phyloP scores from a whole-genome alignment of 2,329 filamentous ascomycete species.

The Claviceps capensis region DNA sequence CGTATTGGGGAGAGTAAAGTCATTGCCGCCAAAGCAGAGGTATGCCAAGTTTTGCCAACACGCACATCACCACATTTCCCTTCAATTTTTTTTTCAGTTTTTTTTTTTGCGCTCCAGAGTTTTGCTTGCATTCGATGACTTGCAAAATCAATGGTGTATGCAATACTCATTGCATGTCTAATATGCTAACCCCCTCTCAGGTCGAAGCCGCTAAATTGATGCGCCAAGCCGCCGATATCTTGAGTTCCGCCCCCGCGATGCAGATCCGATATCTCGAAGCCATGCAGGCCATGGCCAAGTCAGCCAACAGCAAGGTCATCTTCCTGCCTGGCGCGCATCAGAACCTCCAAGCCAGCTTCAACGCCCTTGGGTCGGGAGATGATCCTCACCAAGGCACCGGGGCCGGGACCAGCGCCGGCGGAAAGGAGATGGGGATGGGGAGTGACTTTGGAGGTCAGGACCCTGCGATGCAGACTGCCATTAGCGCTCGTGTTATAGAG shows the following conservation, averaged over 20 bases:
- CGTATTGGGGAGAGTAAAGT: slow-evolving; percentile 97
- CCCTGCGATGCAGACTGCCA: slow-evolving; percentile 59
- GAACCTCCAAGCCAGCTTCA: slow-evolving; percentile 35
- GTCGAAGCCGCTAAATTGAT: slow-evolving; percentile 92
- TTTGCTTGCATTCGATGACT: too few relatives aligned
- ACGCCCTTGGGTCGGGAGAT: slow-evolving; percentile 26
- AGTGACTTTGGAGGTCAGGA: slow-evolving; percentile 40
- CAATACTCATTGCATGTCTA: too few relatives aligned
- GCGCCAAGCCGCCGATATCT: slow-evolving; percentile 85
- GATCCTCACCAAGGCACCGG: slow-evolving; percentile 12
- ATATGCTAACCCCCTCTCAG: slow-evolving; percentile 12
- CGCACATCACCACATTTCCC: background rate
- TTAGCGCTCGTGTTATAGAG: slow-evolving; percentile 73
- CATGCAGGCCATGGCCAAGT: slow-evolving; percentile 98
- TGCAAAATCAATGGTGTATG: too few relatives aligned
- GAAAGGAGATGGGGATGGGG: slow-evolving; percentile 24
- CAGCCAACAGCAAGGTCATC: slow-evolving; percentile 77
- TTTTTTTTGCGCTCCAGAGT: too few relatives aligned
- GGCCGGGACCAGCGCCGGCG: slow-evolving; percentile 34
- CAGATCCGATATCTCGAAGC: slow-evolving; percentile 96
- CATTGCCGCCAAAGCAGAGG: slow-evolving; percentile 87
- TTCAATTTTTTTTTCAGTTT: too few relatives aligned
- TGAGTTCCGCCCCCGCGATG: slow-evolving; percentile 89
- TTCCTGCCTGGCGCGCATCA: slow-evolving; percentile 55
- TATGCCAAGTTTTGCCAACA: slow-evolving; percentile 10